Conservation (phyloP, 1,139 yeast species). For the Casaregolazyma suthepensis region DNA sequence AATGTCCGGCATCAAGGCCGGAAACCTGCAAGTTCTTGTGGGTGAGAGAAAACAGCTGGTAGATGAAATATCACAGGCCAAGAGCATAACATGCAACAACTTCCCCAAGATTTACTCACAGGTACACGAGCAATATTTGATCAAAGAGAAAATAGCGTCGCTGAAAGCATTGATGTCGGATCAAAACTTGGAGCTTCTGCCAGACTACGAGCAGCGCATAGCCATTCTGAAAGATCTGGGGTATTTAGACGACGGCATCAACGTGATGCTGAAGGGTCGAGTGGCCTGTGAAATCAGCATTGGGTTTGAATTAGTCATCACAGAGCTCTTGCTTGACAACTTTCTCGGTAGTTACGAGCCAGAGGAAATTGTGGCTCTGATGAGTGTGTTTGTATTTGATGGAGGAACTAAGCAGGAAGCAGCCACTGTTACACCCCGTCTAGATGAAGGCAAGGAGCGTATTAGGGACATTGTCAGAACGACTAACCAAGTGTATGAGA, state of each 20-base stretch:
- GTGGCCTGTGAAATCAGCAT: constrained; percentile 84
- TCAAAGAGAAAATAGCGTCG: constrained; percentile 48
- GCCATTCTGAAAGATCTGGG: constrained; percentile 66
- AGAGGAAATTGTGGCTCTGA: constrained; percentile 88
- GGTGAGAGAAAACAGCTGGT: constrained; percentile 41
- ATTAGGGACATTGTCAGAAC: constrained; percentile 66
- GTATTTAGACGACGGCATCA: constrained; percentile 69
- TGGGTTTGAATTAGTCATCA: constrained; percentile 84
- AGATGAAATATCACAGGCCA: constrained; percentile 33
- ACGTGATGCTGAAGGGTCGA: constrained; percentile 78
- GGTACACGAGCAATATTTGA: constrained; percentile 41
- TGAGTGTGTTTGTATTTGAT: constrained; percentile 89
- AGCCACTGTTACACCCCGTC: constrained; percentile 69
- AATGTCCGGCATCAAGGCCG: constrained; percentile 14
- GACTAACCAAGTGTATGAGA: constrained; percentile 55
- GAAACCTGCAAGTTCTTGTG: constrained; percentile 15
- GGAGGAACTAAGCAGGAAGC: constrained; percentile 59
- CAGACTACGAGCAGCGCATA: constrained; percentile 88
- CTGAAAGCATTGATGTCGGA: constrained; percentile 66
- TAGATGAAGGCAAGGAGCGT: constrained; percentile 68
- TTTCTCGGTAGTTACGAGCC: constrained; percentile 91
- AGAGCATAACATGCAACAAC: constrained; percentile 26
- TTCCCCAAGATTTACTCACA: constrained; percentile 47
- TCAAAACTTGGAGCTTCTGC: constrained; percentile 81
- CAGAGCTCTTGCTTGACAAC: constrained; percentile 85